These are phyloP conservation scores for Avena insularis DNA, from an alignment of 176 grass and related monocot genomes.

Conservation along the genomic window DNA sequence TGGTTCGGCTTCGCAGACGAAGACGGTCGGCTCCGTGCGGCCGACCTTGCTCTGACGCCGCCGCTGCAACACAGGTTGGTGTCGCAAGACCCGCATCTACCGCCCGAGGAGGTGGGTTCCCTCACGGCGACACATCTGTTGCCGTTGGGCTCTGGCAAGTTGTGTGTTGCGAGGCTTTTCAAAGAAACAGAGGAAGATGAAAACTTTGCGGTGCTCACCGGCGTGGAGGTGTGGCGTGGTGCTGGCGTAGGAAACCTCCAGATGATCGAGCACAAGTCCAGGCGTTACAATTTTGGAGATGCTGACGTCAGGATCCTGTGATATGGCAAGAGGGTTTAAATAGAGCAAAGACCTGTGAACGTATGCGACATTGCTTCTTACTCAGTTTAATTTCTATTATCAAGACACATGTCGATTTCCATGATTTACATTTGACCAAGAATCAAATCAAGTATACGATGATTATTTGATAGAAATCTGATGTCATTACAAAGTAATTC, in stretches of 20 bases:
- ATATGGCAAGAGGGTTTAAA: not conserved
- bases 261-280: not conserved
- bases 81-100: not conserved
- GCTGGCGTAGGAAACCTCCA: not conserved
- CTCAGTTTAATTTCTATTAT: too few species aligned
- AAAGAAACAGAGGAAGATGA: not conserved
- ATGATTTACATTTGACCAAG: too few species aligned
- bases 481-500: too few species aligned
- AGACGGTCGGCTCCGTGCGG: not conserved
- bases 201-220: not conserved
- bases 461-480: too few species aligned
- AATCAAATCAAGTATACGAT: too few species aligned
- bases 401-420: too few species aligned
- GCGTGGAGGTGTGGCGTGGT: not conserved
- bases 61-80: not conserved
- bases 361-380: too few species aligned
- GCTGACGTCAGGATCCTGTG: not conserved
- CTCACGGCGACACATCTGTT: not conserved
- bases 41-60: not conserved
- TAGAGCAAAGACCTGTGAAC: too few species aligned
- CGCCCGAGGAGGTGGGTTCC: too few species aligned
- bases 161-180: not conserved
- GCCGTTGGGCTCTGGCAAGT: not conserved
- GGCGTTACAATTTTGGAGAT: not conserved
- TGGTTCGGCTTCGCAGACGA: not conserved